Evolutionary conservation across 495 filamentous ascomycete species (phyloP).

Genomic region (Extremus antarcticus): DNA sequence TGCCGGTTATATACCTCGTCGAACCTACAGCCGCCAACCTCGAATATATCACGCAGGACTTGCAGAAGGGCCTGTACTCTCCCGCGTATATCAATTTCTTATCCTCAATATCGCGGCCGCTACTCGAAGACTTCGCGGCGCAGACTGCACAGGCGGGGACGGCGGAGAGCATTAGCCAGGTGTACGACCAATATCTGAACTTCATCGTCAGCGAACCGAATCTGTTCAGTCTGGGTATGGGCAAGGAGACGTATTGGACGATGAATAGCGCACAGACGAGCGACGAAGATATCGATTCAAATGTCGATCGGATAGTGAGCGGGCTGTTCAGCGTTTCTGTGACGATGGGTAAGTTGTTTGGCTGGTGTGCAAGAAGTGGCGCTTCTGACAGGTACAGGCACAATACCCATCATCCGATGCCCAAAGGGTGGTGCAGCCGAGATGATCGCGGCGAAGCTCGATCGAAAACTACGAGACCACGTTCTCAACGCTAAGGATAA

Average conservation of each 20-base stretch:
- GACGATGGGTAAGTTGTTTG: slow-evolving; percentile 64
- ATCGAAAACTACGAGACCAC: slow-evolving; percentile 92
- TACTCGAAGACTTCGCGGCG: slow-evolving; percentile 91
- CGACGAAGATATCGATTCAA: slow-evolving; percentile 76
- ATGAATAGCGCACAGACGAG: slow-evolving; percentile 86
- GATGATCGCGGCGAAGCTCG: slow-evolving; percentile 84
- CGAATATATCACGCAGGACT: slow-evolving; percentile 71
- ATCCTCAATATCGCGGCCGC: slow-evolving; percentile 78
- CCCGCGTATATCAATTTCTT: slow-evolving; percentile 96
- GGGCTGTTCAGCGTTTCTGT: slow-evolving; percentile 94
- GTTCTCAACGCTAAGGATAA: slow-evolving; percentile 96
- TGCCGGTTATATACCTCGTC: slow-evolving; percentile 89
- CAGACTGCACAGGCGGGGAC: slow-evolving; percentile 75
- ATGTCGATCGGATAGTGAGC: slow-evolving; percentile 83
- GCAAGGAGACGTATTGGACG: slow-evolving; percentile 84
- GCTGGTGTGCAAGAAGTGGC: not conserved
- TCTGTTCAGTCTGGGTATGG: slow-evolving; percentile 83
- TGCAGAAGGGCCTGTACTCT: slow-evolving; percentile 78
- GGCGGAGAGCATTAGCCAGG: slow-evolving; percentile 76
- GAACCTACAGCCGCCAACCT: slow-evolving; percentile 78
- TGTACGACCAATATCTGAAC: slow-evolving; percentile 96
- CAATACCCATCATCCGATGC: slow-evolving; percentile 67
- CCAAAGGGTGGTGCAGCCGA: slow-evolving; percentile 71
- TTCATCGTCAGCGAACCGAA: slow-evolving; percentile 95
- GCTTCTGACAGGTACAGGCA: slow-evolving; percentile 36